phyloP scores from a whole-genome alignment of 1,139 yeast species.

The Geotrichum australiense region DNA sequence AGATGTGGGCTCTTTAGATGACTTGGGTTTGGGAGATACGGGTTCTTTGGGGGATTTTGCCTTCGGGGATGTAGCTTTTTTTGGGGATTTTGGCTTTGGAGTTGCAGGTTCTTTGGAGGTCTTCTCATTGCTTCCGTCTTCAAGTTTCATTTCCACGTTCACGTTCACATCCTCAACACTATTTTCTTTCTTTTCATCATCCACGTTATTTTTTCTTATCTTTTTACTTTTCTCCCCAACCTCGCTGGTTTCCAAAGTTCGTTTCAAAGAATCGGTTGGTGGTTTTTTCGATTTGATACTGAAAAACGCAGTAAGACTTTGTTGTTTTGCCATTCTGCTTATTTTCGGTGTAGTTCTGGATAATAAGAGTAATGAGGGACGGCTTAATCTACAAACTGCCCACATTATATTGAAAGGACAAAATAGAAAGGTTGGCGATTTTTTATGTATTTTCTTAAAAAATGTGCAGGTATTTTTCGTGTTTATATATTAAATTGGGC shows the following conservation, averaged over 20 bases:
- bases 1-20: too few relatives aligned
- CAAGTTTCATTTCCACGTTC: background rate
- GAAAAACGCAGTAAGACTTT: conserved; percentile 5
- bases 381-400: too few relatives aligned
- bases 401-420: too few relatives aligned
- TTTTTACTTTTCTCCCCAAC: background rate
- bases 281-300: conserved; percentile 2
- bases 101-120: background rate
- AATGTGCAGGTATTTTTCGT: too few relatives aligned
- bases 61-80: background rate
- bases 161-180: background rate
- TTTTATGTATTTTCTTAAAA: too few relatives aligned
- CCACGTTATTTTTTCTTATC: background rate
- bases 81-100: background rate
- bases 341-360: too few relatives aligned
- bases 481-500: too few relatives aligned
- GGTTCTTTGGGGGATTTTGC: background rate
- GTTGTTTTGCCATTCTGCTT: too few relatives aligned
- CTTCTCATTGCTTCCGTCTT: background rate
- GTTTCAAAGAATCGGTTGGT: background rate
- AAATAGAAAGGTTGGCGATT: too few relatives aligned
- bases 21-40: background rate
- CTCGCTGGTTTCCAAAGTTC: background rate
- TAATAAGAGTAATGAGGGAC: too few relatives aligned
- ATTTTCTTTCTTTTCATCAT: background rate